Base-by-base conservation (phyloP, 805 yeast species). In the Yarrowia bubula region DNA sequence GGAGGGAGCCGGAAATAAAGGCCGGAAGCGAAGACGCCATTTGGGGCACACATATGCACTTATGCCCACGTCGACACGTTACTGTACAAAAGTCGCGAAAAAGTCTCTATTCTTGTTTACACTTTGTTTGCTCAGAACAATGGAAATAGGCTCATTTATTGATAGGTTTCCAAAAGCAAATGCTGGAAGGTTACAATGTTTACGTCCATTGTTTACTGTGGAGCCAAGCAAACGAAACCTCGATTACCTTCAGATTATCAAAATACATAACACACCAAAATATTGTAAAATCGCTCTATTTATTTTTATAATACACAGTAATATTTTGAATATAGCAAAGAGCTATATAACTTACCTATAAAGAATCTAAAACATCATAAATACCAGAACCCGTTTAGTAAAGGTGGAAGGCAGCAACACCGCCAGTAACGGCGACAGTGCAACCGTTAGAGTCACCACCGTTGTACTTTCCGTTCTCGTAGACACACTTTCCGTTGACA, bases 391-490 rank as follows among this genome's bases (percentile, higher is more conserved):
- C 61, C 61, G 28, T 48, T 61, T 75, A 71, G 74, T 90, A 91
- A 69, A 92, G 82, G 65, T 91, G 96, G 76, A 88, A 89, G 76
- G 88, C 82, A 68, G 96, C 98, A 69, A 79, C 79, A 77, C 99
- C 98, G 37, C 81, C 76, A 66, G 91, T 85, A 69, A 93, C 96
- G 70, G 96, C 86, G 69, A 88, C 96, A 64, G 98, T 93, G 85
- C 98, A 93, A 71, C 98, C 98, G 71, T 86, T 91, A 50, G 86
- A 68, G 42, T 67, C 66, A 66, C 88, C 89, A 67, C 89, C 90
- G 72, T 83, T 83, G 82, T 87, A 90, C 39, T 71, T 66, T 71
- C 98, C 98, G 74, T 89, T 80, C 74, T 83, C 89, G 81, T 92
- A 93, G 63, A 77, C 77, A 81, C 98, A 93, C 55, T 82, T 79